phyloP scores from a whole-genome alignment of 2,329 filamentous ascomycete genomes.

The Lasiodiplodia citricola region DNA sequence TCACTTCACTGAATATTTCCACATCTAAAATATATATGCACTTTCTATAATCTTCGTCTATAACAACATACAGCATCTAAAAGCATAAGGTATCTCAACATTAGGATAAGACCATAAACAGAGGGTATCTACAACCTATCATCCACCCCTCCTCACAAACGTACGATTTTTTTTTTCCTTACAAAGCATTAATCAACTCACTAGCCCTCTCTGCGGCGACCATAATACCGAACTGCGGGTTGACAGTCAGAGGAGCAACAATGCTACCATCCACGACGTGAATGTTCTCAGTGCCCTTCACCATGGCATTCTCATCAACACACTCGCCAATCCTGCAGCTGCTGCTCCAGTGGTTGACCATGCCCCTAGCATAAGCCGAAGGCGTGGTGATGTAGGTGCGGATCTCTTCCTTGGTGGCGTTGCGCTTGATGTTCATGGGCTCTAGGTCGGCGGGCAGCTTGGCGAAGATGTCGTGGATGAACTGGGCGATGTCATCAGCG shows the following conservation, averaged over 20 bases:
- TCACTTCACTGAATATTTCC: background rate
- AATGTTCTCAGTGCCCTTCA: constrained; percentile 57
- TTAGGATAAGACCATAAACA: background rate
- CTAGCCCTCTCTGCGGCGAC: constrained; percentile 58
- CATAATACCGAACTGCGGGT: constrained; percentile 62
- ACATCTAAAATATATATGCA: background rate
- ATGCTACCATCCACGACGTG: constrained; percentile 60
- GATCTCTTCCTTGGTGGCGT: constrained; percentile 56
- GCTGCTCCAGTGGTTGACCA: constrained; percentile 61
- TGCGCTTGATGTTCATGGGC: constrained; percentile 55
- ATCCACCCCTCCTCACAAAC: background rate
- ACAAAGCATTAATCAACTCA: constrained; percentile 52
- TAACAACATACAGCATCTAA: background rate
- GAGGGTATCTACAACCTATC: background rate
- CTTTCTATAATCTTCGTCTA: background rate
- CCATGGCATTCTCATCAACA: constrained; percentile 55
- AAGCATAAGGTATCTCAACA: constrained; percentile 3
- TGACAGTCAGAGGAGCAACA: constrained; percentile 57
- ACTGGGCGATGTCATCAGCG: constrained; percentile 54
- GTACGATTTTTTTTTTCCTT: background rate
- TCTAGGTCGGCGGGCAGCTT: constrained; percentile 51
- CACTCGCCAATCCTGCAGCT: constrained; percentile 58
- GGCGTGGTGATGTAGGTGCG: constrained; percentile 56
- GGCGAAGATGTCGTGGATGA: constrained; percentile 58
- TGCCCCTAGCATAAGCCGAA: constrained; percentile 55